Base-by-base conservation (phyloP, 2,329 filamentous ascomycete genomes). In the Lecanoromycetidae sp. region DNA sequence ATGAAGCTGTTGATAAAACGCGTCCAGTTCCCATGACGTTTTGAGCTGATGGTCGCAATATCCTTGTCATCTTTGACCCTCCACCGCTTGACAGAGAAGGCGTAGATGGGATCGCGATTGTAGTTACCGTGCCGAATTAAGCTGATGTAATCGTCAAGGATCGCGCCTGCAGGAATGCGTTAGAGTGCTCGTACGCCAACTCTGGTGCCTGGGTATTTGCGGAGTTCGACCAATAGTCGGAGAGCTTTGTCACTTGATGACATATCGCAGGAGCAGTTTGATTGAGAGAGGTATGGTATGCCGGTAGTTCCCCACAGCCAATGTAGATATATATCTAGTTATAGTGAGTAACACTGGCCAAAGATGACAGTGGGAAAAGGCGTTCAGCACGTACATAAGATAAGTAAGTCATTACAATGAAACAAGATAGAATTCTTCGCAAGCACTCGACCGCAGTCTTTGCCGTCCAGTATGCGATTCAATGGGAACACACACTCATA, bases 141-240 rank as follows among this genome's bases (percentile, higher is more conserved):
- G 3, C 61, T 60, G 3, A 58, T 10, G 27, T 51, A 61, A 13
- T 58, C 47, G 25, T 50, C 60, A 2, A 62, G 50, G 8, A 57
- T 50, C 5, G 59, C 55, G 2, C 55, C 53, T 12, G 45, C 35
- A 9, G 51, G 49, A 51, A 63, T 57, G 7, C 51, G 53, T 4
- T 52, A 25, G 6, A 65, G 55, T 5, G 57, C 44, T 10, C 62
- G 59, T 6, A 63, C 54, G 1, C 62, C 62, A n/a, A 58, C 50
- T 12, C 61, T 60, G n/a, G 50, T 59, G 1, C 19, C 19, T 7
- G 52, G 53, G 36, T 59, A 61, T 23, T 63, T 55, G 20, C 55
- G 44, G 1, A 64, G 52, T 40, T 65, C 62, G 15, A 62, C 52
- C 9, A 63, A 45, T 4, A 54, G 47, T 9, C 19, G 47, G 3